phyloP scores from a whole-genome alignment of 495 filamentous ascomycete genomes.

The Cryomyces minteri region DNA sequence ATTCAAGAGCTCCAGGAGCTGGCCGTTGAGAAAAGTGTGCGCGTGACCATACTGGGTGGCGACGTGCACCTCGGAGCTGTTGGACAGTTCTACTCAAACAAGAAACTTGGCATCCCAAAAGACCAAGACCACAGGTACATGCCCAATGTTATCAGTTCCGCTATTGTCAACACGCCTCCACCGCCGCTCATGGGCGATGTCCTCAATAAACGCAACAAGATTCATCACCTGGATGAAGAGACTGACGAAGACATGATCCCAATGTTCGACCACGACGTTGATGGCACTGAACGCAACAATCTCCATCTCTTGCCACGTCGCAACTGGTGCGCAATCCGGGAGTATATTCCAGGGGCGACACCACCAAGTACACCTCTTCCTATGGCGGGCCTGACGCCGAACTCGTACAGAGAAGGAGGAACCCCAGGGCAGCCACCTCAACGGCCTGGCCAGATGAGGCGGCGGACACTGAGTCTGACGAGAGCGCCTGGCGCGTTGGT shows the following conservation, averaged over 20 bases:
- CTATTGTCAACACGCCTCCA: slow-evolving; percentile 80
- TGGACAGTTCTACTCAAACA: slow-evolving; percentile 86
- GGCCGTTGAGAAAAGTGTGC: slow-evolving; percentile 74
- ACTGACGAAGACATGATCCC: slow-evolving; percentile 95
- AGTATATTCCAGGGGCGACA: slow-evolving; percentile 59
- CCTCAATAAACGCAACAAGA: slow-evolving; percentile 81
- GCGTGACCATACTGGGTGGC: slow-evolving; percentile 77
- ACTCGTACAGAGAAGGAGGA: not conserved
- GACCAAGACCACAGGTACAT: slow-evolving; percentile 90
- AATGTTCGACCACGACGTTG: slow-evolving; percentile 74
- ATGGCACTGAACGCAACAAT: slow-evolving; percentile 78
- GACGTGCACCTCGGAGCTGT: slow-evolving; percentile 89
- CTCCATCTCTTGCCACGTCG: slow-evolving; percentile 75
- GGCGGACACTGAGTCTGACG: not conserved
- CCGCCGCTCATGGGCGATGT: slow-evolving; percentile 79
- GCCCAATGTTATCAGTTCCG: slow-evolving; percentile 74
- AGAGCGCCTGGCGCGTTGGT: not conserved
- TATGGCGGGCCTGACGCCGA: not conserved
- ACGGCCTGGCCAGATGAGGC: not conserved
- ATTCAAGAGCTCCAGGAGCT: slow-evolving; percentile 81
- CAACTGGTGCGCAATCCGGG: slow-evolving; percentile 81
- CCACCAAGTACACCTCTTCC: slow-evolving; percentile 19
- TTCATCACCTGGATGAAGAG: slow-evolving; percentile 69
- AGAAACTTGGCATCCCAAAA: slow-evolving; percentile 54
- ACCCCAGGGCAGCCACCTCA: too few species aligned